Evolutionary conservation across 2,329 filamentous ascomycete genomes (phyloP).

Genomic region (Stagonosporopsis cucurbitacearum): DNA sequence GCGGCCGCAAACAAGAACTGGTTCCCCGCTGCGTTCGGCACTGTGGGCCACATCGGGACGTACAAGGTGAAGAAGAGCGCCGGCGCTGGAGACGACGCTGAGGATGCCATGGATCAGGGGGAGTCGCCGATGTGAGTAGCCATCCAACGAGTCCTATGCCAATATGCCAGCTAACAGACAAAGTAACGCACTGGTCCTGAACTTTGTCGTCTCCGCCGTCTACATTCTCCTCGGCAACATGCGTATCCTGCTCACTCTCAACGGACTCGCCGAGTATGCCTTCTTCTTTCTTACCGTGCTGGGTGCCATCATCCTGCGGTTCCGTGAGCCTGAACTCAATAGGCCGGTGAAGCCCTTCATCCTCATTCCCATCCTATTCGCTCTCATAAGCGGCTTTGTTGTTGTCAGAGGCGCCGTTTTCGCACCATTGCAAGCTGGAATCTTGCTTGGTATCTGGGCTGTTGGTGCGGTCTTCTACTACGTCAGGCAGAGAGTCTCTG

Average conservation of each 20-base stretch:
- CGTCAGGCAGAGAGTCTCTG: slow-evolving; percentile 5
- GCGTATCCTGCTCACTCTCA: slow-evolving; percentile 64
- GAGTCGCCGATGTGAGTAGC: slow-evolving; percentile 45
- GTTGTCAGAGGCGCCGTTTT: slow-evolving; percentile 46
- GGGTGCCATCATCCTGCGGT: slow-evolving; percentile 64
- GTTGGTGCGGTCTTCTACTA: slow-evolving; percentile 32
- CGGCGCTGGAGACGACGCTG: slow-evolving; percentile 14
- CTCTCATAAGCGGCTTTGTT: slow-evolving; percentile 59
- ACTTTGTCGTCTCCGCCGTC: slow-evolving; percentile 53
- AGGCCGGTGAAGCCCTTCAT: slow-evolving; percentile 66
- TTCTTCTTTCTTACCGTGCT: slow-evolving; percentile 71
- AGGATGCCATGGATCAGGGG: slow-evolving; percentile 40
- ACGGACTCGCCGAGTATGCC: slow-evolving; percentile 56
- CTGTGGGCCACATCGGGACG: slow-evolving; percentile 39
- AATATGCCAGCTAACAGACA: not conserved
- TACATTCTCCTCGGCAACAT: slow-evolving; percentile 70
- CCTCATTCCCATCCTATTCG: slow-evolving; percentile 61
- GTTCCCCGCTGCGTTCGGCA: slow-evolving; percentile 39
- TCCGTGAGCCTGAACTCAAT: slow-evolving; percentile 60
- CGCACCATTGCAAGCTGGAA: slow-evolving; percentile 40
- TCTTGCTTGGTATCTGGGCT: slow-evolving; percentile 41
- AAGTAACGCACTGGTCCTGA: slow-evolving; percentile 46
- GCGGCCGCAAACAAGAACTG: slow-evolving; percentile 56
- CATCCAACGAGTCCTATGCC: too few species aligned
- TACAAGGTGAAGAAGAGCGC: slow-evolving; percentile 28